Evolutionary conservation across 192 early-diverging fungal genomes (phyloP), one percentile per base, ranked within the genome.

Genomic region (Cladochytrium replicatum): DNA sequence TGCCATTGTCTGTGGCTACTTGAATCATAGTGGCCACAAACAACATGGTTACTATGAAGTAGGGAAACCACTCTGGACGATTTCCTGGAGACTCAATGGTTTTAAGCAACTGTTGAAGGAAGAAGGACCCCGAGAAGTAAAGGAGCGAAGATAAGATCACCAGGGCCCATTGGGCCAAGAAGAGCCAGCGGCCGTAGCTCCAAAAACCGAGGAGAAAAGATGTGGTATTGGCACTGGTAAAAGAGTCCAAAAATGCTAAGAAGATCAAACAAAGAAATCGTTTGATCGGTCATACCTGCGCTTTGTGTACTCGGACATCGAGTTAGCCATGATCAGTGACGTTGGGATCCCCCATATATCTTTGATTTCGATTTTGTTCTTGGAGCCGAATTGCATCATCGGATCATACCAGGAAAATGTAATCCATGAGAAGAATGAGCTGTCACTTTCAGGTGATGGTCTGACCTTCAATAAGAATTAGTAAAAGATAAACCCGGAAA

Each of bases 391-490:
- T 4, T 55, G 43, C 43, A 87, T 54, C 21, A 87, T 41, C 8
- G 71, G 54, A 52, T 67, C 70, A 1, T 68, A 50, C 67, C 78
- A 77, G 13, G 64, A 57, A 44, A 78, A 80, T 0, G 53, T 54
- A 22, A 43, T 8, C 8, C 60, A 43, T 13, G 52, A 56, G 17
- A 66, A n/a, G n/a, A n/a, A n/a, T n/a, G n/a, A n/a, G n/a, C n/a
- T n/a, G n/a, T n/a, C n/a, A n/a, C n/a, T n/a, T n/a, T n/a, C n/a
- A n/a, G n/a, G n/a, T n/a, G n/a, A n/a, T n/a, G n/a, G n/a, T n/a
- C n/a, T n/a, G n/a, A n/a, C n/a, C n/a, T n/a, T n/a, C n/a, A n/a
- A n/a, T n/a, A n/a, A n/a, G n/a, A n/a, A n/a, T n/a, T n/a, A n/a
- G n/a, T n/a, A n/a, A n/a, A n/a, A n/a, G n/a, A n/a, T n/a, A n/a